Percentiles rank a stretch among this genome's conserved stretches.
These are phyloP conservation scores for Hebeloma cylindrosporum DNA, from an alignment of 768 basidiomycete genomes.

Conservation along the genomic window DNA sequence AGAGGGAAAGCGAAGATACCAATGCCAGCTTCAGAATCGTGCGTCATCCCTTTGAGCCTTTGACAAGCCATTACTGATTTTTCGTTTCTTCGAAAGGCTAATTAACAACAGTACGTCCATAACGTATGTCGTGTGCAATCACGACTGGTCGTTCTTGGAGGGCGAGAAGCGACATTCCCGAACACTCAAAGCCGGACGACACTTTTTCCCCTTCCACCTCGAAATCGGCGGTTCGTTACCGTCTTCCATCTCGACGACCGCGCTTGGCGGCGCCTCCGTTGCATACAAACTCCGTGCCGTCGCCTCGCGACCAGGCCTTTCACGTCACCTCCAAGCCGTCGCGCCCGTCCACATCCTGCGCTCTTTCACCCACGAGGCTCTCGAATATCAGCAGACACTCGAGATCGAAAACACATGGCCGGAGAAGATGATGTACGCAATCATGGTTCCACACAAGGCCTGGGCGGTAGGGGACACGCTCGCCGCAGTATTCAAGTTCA, in stretches of 20 bases:
- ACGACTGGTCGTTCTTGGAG: conserved; percentile 93
- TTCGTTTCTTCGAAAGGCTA: conserved; percentile 28
- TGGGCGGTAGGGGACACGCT: conserved; percentile 90
- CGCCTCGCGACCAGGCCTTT: conserved; percentile 69
- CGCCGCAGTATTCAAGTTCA: conserved; percentile 82
- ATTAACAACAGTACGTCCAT: conserved; percentile 46
- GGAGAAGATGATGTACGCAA: conserved; percentile 92
- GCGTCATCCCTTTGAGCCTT: conserved; percentile 28
- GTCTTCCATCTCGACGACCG: conserved; percentile 62
- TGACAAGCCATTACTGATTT: conserved; percentile 8
- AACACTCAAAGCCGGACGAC: conserved; percentile 94
- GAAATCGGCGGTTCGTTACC: conserved; percentile 85
- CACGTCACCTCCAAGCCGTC: conserved; percentile 54
- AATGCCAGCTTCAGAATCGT: conserved; percentile 57
- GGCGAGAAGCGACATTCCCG: conserved; percentile 76
- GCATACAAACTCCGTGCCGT: conserved; percentile 89
- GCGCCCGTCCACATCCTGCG: conserved; percentile 68
- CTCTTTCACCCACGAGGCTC: conserved; percentile 74
- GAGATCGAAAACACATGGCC: conserved; percentile 99
- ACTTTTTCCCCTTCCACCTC: conserved; percentile 90
- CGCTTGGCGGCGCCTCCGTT: conserved; percentile 62
- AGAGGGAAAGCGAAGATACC: conserved; percentile 80
- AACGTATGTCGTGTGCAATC: conserved; percentile 68
- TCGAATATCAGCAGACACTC: conserved; percentile 94
- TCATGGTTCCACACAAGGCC: conserved; percentile 93